Percentiles rank a stretch among this genome's conserved stretches.
Conservation (phyloP, 257 asterid genomes). For the Coffea canephora region DNA sequence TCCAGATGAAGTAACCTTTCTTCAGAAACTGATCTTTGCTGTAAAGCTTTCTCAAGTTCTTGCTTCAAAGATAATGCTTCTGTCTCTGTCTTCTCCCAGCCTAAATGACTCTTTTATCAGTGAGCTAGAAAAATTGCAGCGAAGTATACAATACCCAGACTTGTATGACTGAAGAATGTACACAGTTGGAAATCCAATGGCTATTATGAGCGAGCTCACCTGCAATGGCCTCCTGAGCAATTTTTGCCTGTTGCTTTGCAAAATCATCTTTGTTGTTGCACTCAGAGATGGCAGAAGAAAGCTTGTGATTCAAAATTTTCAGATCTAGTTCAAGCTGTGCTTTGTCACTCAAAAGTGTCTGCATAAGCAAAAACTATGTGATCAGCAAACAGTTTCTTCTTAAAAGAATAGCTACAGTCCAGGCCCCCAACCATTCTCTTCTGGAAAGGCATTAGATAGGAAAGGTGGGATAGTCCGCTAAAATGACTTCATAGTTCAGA, state of each 20-base stretch:
- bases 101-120: constrained; percentile 31
- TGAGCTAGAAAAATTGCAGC: neutral
- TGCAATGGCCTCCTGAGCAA: constrained; percentile 87
- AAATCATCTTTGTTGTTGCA: constrained; percentile 59
- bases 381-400: constrained; percentile 9
- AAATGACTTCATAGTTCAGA: neutral
- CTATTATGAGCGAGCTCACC: constrained; percentile 38
- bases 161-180: neutral
- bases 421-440: constrained; percentile 1
- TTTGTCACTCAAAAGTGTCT: constrained; percentile 51
- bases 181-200: neutral
- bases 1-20: constrained; percentile 60
- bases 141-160: neutral
- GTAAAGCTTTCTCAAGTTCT: constrained; percentile 57
- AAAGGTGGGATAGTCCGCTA: neutral
- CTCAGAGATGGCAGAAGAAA: constrained; percentile 62
- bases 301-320: constrained; percentile 48
- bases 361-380: constrained; percentile 31
- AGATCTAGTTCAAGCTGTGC: constrained; percentile 58
- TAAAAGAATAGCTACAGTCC: neutral
- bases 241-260: constrained; percentile 65
- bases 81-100: constrained; percentile 80
- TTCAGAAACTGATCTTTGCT: constrained; percentile 52
- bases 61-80: constrained; percentile 58
- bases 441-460: neutral